Evolutionary conservation across 768 basidiomycete species (phyloP).

Genomic region (Boletus subcaerulescens): DNA sequence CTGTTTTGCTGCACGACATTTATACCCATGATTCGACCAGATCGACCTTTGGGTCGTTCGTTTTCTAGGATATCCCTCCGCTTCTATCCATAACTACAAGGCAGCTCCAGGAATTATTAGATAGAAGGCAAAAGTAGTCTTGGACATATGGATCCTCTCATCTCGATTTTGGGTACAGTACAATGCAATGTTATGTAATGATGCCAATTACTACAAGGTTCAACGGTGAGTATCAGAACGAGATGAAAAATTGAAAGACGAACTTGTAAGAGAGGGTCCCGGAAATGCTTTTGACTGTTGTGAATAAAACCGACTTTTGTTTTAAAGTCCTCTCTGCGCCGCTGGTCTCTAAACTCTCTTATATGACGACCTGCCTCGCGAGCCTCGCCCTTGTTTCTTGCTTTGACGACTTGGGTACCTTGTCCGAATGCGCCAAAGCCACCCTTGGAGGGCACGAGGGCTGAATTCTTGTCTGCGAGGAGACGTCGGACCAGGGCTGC

Average conservation of each 20-base stretch:
- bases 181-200: conserved; percentile 5
- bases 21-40: conserved; percentile 39
- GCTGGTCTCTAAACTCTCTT: conserved; percentile 79
- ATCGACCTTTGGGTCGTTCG: conserved; percentile 38
- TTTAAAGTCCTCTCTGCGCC: conserved; percentile 76
- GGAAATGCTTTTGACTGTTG: conserved; percentile 87
- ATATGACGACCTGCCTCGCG: conserved; percentile 86
- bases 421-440: conserved; percentile 85
- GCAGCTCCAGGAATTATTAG: conserved; percentile 3
- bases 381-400: conserved; percentile 93
- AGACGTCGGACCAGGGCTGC: conserved; percentile 74
- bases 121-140: conserved; percentile 17
- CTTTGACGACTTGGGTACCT: conserved; percentile 82
- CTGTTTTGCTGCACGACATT: conserved; percentile 28
- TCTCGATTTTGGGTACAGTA: background rate
- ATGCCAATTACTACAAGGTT: conserved; percentile 12
- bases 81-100: conserved; percentile 16
- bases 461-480: conserved; percentile 78
- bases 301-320: conserved; percentile 75
- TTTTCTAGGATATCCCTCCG: conserved; percentile 28
- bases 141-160: background rate
- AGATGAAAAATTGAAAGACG: background rate
- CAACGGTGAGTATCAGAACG: conserved; percentile 5
- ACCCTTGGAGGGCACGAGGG: conserved; percentile 79
- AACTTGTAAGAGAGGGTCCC: conserved; percentile 68